phyloP scores from a whole-genome alignment of 768 basidiomycete species.

The Mycena crocata region DNA sequence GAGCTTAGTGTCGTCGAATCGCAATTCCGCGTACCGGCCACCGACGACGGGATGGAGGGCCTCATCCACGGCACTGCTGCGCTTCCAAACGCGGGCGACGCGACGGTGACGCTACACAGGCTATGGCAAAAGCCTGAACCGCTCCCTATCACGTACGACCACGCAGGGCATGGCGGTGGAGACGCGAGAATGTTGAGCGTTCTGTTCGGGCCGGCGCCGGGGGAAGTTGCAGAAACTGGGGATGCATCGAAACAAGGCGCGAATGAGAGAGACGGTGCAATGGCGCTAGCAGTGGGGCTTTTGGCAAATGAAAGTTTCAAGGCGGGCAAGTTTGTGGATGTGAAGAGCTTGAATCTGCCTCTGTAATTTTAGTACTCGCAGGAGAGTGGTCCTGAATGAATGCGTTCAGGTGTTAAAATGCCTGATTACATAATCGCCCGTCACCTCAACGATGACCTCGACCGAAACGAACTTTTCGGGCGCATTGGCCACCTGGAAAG shows the following conservation, averaged over 20 bases:
- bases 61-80: slow-evolving; percentile 50
- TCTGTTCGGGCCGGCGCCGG: slow-evolving; percentile 60
- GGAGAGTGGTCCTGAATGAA: background rate
- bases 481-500: slow-evolving; percentile 92
- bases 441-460: slow-evolving; percentile 38
- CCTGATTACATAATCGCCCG: background rate
- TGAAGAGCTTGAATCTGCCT: slow-evolving; percentile 46
- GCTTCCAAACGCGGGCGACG: slow-evolving; percentile 56
- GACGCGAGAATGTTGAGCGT: slow-evolving; percentile 60
- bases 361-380: slow-evolving; percentile 29
- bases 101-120: slow-evolving; percentile 55
- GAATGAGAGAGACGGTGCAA: slow-evolving; percentile 59
- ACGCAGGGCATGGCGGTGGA: slow-evolving; percentile 60
- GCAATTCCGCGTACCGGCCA: slow-evolving; percentile 45
- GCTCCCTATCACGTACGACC: slow-evolving; percentile 54
- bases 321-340: slow-evolving; percentile 54
- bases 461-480: slow-evolving; percentile 90
- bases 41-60: slow-evolving; percentile 44
- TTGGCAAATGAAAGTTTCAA: slow-evolving; percentile 63
- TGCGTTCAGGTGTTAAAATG: background rate
- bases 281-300: slow-evolving; percentile 60
- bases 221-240: slow-evolving; percentile 50
- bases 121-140: slow-evolving; percentile 57
- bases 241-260: slow-evolving; percentile 60
- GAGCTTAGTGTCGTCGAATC: slow-evolving; percentile 65